Evolutionary conservation across 306 rosid genomes (phyloP), one percentile per base, ranked within the genome.

Genomic region (Begonia fuchsioides): DNA sequence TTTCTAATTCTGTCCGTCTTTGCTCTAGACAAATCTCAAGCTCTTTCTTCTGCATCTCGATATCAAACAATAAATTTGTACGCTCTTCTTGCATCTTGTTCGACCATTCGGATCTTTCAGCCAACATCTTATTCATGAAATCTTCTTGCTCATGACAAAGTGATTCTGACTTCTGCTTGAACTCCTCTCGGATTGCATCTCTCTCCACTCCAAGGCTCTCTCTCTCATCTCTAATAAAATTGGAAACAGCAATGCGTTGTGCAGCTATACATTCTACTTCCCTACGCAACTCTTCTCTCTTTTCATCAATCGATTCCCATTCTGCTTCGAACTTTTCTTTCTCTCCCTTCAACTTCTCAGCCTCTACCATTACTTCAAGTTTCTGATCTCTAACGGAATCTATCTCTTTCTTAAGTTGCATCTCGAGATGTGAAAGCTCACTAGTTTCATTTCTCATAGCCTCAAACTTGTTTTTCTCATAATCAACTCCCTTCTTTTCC

Each of bases 281-380:
- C 55, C 69, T 79, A 19, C 8, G 55, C 64, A 85, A 66, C 67
- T 73, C 87, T 56, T 79, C 93, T 62, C 82, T 79, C 62, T 92
- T 85, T 26, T 79, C 98, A 65, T 92, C 98, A 63, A 92, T 82
- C 55, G 66, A 70, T 51, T 92, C 98, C 98, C 98, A 92, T 72
- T 92, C 96, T 48, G 67, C 66, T 79, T 92, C 98, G 68, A 92
- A 92, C 59, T 85, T 82, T 13, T 94, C 81, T 70, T 85, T 92
- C 77, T 92, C 98, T 20, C 55, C 69, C 61, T 80, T 62, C 70
- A 85, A 60, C 55, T 70, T 82, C 46, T 85, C 94, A 17, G 75
- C 79, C 73, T 85, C 96, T 12, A 52, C 79, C 72, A 81, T 59
- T 56, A 92, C 73, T 70, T 85, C 93, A 59, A 62, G 58, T 53